phyloP scores from a whole-genome alignment of 176 grass and related monocot species.

The Rhynchospora breviuscula region DNA sequence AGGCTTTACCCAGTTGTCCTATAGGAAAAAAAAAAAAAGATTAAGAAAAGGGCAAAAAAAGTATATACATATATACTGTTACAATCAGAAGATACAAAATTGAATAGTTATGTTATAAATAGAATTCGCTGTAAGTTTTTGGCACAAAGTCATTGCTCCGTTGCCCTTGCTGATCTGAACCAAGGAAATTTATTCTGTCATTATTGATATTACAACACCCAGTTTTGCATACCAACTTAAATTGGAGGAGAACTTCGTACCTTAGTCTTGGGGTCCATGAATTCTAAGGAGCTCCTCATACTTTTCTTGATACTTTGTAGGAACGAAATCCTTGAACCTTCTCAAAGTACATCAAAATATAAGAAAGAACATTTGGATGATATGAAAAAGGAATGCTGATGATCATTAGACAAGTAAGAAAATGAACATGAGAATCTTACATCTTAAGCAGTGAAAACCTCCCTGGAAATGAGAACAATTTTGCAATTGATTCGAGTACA shows the following conservation, averaged over 20 bases:
- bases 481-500: constrained; percentile 73
- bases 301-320: constrained; percentile 56
- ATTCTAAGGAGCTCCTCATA: constrained; percentile 65
- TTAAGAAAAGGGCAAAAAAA: too few species aligned
- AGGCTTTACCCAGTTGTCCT: too few species aligned
- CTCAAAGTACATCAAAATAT: constrained; percentile 15
- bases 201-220: background rate
- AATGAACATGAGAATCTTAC: constrained; percentile 35
- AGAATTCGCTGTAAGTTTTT: background rate
- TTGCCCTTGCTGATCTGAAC: constrained; percentile 3
- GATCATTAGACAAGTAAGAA: background rate
- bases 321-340: constrained; percentile 94
- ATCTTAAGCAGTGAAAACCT: constrained; percentile 65
- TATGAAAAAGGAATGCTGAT: constrained; percentile 31
- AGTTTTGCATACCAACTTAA: background rate
- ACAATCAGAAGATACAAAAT: background rate
- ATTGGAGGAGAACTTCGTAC: constrained; percentile 4
- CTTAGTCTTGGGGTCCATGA: constrained; percentile 35
- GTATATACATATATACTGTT: too few species aligned
- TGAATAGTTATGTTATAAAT: background rate
- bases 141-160: background rate
- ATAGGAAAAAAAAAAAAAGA: too few species aligned
- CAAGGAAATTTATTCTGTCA: background rate
- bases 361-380: constrained; percentile 27
- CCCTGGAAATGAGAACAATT: constrained; percentile 65